Percentiles rank a stretch among this genome's conserved stretches.
These are phyloP conservation scores for Penicillium sp. DNA, from an alignment of 2,329 filamentous ascomycete species.

Conservation along the genomic window DNA sequence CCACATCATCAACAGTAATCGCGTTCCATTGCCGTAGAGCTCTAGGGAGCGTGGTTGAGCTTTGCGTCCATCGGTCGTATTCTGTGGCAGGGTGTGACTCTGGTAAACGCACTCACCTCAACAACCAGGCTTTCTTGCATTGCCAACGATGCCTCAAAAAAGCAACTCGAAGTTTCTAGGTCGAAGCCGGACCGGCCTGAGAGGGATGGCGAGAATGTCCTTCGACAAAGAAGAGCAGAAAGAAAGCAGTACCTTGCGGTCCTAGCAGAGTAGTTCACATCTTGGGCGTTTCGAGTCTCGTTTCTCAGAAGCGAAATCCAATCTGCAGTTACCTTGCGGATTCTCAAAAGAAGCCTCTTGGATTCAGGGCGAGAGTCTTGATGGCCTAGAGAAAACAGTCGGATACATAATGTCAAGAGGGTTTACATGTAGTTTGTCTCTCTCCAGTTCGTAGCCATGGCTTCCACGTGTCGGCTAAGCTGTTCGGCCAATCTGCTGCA, in stretches of 20 bases:
- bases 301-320: constrained; percentile 58
- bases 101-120: constrained; percentile 42
- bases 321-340: constrained; percentile 49
- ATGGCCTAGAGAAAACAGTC: constrained; percentile 40
- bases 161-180: constrained; percentile 28
- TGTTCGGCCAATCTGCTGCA: constrained; percentile 55
- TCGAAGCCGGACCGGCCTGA: constrained; percentile 12
- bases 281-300: constrained; percentile 48
- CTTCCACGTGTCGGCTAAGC: constrained; percentile 51
- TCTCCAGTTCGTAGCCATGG: constrained; percentile 62
- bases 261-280: constrained; percentile 45
- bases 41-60: constrained; percentile 49
- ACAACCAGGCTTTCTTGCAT: constrained; percentile 55
- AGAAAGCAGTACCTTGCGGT: constrained; percentile 56
- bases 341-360: constrained; percentile 44
- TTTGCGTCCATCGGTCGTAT: constrained; percentile 58
- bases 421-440: constrained; percentile 64
- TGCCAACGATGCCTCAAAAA: constrained; percentile 47
- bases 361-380: constrained; percentile 18
- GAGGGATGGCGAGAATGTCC: constrained; percentile 45
- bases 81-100: constrained; percentile 47
- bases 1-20: constrained; percentile 64
- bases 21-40: constrained; percentile 58
- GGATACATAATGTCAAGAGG: constrained; percentile 57
- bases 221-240: constrained; percentile 61